Evolutionary conservation across 345 rosid genomes (phyloP).

Genomic region (Noccaea bulbosa): DNA sequence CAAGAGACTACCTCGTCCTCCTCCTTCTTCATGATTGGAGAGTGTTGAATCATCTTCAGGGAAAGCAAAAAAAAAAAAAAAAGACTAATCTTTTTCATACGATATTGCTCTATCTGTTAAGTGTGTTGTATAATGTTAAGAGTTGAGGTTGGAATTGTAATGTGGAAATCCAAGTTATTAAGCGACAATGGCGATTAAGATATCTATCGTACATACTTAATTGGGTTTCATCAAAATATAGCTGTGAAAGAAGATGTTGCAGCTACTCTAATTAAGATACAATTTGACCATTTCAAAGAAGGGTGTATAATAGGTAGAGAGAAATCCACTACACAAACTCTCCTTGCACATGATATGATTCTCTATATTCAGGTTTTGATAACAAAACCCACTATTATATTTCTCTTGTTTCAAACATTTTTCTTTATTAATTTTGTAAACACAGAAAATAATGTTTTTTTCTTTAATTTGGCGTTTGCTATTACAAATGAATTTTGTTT

Average conservation of each 20-base stretch:
- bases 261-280: background rate
- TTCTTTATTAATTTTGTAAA: no score
- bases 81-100: background rate
- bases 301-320: background rate
- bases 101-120: slow-evolving; percentile 6
- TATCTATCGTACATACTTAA: background rate
- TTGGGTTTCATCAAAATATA: background rate
- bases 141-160: slow-evolving; percentile 24
- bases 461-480: no score
- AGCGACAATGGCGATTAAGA: slow-evolving; percentile 9
- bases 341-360: slow-evolving; percentile 5
- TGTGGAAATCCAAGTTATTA: background rate
- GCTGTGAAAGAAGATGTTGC: background rate
- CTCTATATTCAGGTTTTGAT: background rate
- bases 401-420: background rate
- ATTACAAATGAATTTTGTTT: no score
- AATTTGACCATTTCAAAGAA: slow-evolving; percentile 4
- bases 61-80: slow-evolving; percentile 9
- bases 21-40: slow-evolving; percentile 53
- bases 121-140: slow-evolving; percentile 37
- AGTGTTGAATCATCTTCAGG: slow-evolving; percentile 38
- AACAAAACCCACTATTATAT: no score
- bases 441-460: no score
- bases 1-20: slow-evolving; percentile 81
- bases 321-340: background rate